phyloP scores from a whole-genome alignment of 2,329 filamentous ascomycete species.

The Cercospora sp. region DNA sequence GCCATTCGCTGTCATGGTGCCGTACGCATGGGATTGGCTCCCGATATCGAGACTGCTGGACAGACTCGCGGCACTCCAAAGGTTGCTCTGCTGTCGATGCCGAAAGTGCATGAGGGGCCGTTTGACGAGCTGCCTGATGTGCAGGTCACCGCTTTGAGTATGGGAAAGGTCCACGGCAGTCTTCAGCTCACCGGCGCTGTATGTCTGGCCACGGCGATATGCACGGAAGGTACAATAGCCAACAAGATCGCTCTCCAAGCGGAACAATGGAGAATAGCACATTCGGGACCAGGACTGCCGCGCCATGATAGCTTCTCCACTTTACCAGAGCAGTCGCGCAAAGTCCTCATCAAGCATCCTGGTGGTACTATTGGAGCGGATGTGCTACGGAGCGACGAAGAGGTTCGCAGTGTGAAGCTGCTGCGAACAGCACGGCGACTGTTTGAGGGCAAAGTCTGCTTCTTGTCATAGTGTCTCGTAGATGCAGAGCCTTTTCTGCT shows the following conservation, averaged over 20 bases:
- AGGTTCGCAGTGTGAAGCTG: constrained; percentile 32
- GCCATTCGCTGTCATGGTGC: constrained; percentile 26
- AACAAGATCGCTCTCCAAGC: constrained; percentile 20
- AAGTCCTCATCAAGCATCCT: constrained; percentile 31
- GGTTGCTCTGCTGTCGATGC: constrained; percentile 28
- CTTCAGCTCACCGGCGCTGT: constrained; percentile 41
- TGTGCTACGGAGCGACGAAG: constrained; percentile 22
- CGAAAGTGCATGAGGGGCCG: constrained; percentile 11
- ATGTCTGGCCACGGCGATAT: constrained; percentile 36
- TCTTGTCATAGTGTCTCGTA: constrained; percentile 17
- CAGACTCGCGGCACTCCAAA: constrained; percentile 31
- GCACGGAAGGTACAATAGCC: constrained; percentile 36
- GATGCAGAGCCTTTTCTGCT: background rate
- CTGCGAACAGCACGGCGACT: constrained; percentile 29
- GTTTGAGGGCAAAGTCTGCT: constrained; percentile 30
- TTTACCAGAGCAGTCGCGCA: constrained; percentile 20
- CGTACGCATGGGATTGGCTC: constrained; percentile 28
- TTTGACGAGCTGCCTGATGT: constrained; percentile 20
- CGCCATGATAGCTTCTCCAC: constrained; percentile 5
- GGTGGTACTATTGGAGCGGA: constrained; percentile 37
- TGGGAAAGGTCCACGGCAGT: constrained; percentile 40
- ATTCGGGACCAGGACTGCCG: background rate
- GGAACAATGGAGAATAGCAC: constrained; percentile 2
- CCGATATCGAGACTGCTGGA: constrained; percentile 27
- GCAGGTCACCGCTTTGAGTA: constrained; percentile 35